Base-by-base conservation (phyloP, 371 early-diverging fungal genomes). In the Mycotypha africana region DNA sequence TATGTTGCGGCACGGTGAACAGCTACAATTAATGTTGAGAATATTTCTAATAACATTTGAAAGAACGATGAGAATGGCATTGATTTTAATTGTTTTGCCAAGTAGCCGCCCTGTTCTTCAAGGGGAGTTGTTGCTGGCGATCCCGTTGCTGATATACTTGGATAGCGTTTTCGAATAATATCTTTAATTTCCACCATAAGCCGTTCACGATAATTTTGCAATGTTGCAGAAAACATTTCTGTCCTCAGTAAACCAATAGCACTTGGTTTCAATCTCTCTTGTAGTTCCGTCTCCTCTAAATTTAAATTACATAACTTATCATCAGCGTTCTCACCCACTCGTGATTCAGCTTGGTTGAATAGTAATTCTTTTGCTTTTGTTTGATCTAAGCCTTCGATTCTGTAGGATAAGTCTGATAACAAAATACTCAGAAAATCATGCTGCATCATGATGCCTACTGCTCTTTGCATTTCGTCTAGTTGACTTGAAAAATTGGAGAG, bases 11-110 rank as follows among this genome's bases (percentile, higher is more conserved):
- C 67, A 12, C 86, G 63, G 43, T 81, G 77, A 19, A 85, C 67
- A 3, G 76, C 71, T 26, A 78, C 73, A 0, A 91, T 62, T 22
- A 92, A 55, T 4, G 82, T 69, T 8, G 78, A 74, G 47, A 85
- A 91, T 20, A 91, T 78, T 33, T 71, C 69, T 4, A 84, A 52
- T 1, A 93, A 60, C 67, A 91, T 68, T 23, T 81, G 74, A 49
- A 85, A 81, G 58, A 91, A 96, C 3, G 84, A 67, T 35, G 89
- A 84, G 51, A 94, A 84, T 3, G 88, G 83, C 89, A 95, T 82
- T 9, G 74, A 56, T 45, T 77, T 74, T 7, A 84, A 47, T 38
- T 74, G 72, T 30, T 70, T 77, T 9, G 78, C 57, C 10, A 76
- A 26, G 2, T 45, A 40, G 2, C 25, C 25, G 6, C 16, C 32